phyloP scores from a whole-genome alignment of 345 rosid species.

The Pugionium cornutum region DNA sequence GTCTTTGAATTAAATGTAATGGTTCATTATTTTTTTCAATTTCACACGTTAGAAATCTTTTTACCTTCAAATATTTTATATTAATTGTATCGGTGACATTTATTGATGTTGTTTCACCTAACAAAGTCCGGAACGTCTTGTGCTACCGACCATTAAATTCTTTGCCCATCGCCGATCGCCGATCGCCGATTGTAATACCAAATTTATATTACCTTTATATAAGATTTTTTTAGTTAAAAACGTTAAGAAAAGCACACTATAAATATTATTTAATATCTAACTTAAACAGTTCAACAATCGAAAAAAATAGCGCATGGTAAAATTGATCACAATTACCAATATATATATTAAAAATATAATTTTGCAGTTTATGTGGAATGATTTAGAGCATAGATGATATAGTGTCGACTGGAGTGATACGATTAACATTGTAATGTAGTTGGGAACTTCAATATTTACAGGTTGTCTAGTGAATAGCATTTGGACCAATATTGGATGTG shows the following conservation, averaged over 20 bases:
- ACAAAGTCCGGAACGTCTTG: conserved; percentile 4
- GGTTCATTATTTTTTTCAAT: conserved; percentile 4
- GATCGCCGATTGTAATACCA: not conserved
- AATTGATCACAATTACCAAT: too few species aligned
- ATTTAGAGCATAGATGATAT: conserved; percentile 3
- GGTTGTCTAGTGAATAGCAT: conserved; percentile 19
- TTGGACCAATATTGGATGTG: conserved; percentile 11
- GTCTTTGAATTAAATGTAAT: conserved; percentile 20
- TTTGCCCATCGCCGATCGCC: not conserved
- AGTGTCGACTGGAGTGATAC: not conserved
- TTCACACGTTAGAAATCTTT: conserved; percentile 25
- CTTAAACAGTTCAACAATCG: too few species aligned
- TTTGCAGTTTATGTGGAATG: conserved; percentile 1
- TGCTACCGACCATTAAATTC: conserved; percentile 28
- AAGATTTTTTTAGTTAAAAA: too few species aligned
- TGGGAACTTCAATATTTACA: conserved; percentile 24
- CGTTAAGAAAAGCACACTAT: too few species aligned
- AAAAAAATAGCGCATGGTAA: too few species aligned
- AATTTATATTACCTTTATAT: not conserved
- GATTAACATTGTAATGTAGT: conserved; percentile 22
- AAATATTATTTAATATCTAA: too few species aligned
- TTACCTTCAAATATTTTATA: not conserved
- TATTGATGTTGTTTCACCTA: conserved; percentile 31
- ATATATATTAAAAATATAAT: too few species aligned
- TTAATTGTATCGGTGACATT: conserved; percentile 35